A percentile compares a stretch with the other conserved stretches of the same genome.
These are phyloP conservation scores for Medicago lupulina DNA, from an alignment of 306 rosid species.

Conservation along the genomic window DNA sequence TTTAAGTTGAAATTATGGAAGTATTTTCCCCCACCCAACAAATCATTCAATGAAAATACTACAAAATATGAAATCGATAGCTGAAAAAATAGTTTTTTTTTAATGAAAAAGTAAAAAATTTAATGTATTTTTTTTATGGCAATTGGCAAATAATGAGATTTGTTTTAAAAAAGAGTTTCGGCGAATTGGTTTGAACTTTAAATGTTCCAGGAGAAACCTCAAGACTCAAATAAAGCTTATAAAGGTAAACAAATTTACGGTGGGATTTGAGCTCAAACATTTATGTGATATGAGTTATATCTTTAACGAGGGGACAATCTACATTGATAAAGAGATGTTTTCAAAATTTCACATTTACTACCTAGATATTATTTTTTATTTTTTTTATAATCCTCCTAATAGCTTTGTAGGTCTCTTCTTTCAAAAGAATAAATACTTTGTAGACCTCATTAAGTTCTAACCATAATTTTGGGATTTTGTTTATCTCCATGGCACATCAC, in stretches of 20 bases:
- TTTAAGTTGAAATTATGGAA: background rate
- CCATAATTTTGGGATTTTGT: constrained; percentile 25
- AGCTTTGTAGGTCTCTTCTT: background rate
- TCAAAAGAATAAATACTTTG: no score
- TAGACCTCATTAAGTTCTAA: constrained; percentile 23
- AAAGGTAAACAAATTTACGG: no score
- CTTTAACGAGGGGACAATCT: background rate
- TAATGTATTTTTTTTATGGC: no score
- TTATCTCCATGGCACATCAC: constrained; percentile 12
- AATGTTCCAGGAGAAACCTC: no score
- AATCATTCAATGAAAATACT: no score
- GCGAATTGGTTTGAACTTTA: no score
- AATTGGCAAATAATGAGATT: no score
- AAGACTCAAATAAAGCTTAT: no score
- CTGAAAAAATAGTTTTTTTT: background rate
- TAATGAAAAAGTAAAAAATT: no score
- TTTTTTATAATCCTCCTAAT: no score
- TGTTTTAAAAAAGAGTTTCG: no score
- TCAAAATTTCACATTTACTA: background rate
- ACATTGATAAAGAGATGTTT: background rate
- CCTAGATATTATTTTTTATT: background rate
- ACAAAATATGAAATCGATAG: background rate
- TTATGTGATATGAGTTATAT: no score
- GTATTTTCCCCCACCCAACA: background rate
- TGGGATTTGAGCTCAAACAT: background rate